phyloP scores from a whole-genome alignment of 2,329 filamentous ascomycete species.

The Proliferodiscus dingleyae region DNA sequence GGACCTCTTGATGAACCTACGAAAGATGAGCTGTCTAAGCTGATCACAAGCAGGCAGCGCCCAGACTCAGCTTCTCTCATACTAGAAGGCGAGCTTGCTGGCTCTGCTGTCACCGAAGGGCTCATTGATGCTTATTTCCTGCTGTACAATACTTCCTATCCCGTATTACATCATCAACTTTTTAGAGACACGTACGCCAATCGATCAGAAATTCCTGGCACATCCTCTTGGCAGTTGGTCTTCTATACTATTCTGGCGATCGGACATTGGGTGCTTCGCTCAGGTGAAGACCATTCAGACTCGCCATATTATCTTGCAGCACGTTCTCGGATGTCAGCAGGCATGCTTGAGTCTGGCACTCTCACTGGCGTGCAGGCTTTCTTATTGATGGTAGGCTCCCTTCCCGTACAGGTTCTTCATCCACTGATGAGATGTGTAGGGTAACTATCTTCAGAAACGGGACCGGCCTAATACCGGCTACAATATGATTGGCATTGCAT shows the following conservation, averaged over 20 bases:
- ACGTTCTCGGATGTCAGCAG: conserved; percentile 11
- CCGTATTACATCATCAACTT: conserved; percentile 15
- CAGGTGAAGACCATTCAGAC: conserved; percentile 14
- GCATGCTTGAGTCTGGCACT: conserved; percentile 16
- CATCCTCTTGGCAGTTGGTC: conserved; percentile 31
- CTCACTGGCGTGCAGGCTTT: conserved; percentile 15
- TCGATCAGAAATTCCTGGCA: conserved; percentile 17
- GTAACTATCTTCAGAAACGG: conserved; percentile 45
- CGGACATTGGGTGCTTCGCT: conserved; percentile 31
- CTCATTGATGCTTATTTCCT: conserved; percentile 22
- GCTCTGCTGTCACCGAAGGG: conserved; percentile 24
- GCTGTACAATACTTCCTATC: conserved; percentile 19
- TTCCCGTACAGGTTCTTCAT: neutral
- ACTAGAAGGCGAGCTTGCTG: conserved; percentile 18
- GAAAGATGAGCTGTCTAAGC: conserved; percentile 4
- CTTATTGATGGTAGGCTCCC: conserved; percentile 11
- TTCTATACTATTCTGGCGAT: conserved; percentile 36
- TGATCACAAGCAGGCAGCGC: conserved; percentile 7
- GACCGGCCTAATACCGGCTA: conserved; percentile 48
- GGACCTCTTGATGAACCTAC: conserved; percentile 7
- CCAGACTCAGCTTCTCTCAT: conserved; percentile 10
- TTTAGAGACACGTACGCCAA: conserved; percentile 25
- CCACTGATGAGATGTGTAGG: conserved; percentile 1
- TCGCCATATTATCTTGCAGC: conserved; percentile 16
- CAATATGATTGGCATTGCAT: conserved; percentile 47